These are phyloP conservation scores for Erysimum cheiranthoides DNA, from an alignment of 345 rosid genomes.

Conservation along the genomic window DNA sequence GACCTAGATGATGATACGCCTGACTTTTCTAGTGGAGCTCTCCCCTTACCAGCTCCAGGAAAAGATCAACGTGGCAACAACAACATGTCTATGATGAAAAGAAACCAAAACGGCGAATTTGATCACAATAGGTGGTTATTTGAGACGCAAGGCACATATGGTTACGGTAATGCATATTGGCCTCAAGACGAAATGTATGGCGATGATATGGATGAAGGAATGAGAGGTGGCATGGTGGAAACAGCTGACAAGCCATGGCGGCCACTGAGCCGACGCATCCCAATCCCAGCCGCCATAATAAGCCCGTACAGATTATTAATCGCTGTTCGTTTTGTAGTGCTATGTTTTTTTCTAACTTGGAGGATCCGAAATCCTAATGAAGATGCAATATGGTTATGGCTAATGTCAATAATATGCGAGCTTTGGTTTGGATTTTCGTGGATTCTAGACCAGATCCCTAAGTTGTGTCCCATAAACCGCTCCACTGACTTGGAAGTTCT, in stretches of 20 bases:
- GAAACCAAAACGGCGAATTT: constrained; percentile 82
- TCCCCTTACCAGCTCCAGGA: constrained; percentile 74
- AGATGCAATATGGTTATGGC: constrained; percentile 92
- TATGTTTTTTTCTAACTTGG: constrained; percentile 84
- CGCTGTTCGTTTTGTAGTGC: constrained; percentile 59
- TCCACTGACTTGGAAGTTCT: constrained; percentile 84
- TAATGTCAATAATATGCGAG: constrained; percentile 82
- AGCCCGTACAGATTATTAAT: constrained; percentile 89
- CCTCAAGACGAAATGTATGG: constrained; percentile 74
- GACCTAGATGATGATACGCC: constrained; percentile 71
- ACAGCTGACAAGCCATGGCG: constrained; percentile 88
- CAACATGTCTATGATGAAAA: constrained; percentile 86
- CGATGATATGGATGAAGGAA: constrained; percentile 65
- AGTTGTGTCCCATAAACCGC: constrained; percentile 79
- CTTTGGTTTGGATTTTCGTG: constrained; percentile 95
- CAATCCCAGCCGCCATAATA: constrained; percentile 62
- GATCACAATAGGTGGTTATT: constrained; percentile 91
- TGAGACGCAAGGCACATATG: constrained; percentile 86
- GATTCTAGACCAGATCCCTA: constrained; percentile 92
- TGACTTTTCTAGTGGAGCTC: constrained; percentile 62
- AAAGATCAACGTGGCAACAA: constrained; percentile 47
- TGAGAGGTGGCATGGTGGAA: constrained; percentile 62
- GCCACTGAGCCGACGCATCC: constrained; percentile 71
- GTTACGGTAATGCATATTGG: constrained; percentile 85
- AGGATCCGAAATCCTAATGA: constrained; percentile 73